Evolutionary conservation across 2,329 filamentous ascomycete species (phyloP), one percentile per base, ranked within the genome.

Genomic region (Sarocladiaceae sp.): DNA sequence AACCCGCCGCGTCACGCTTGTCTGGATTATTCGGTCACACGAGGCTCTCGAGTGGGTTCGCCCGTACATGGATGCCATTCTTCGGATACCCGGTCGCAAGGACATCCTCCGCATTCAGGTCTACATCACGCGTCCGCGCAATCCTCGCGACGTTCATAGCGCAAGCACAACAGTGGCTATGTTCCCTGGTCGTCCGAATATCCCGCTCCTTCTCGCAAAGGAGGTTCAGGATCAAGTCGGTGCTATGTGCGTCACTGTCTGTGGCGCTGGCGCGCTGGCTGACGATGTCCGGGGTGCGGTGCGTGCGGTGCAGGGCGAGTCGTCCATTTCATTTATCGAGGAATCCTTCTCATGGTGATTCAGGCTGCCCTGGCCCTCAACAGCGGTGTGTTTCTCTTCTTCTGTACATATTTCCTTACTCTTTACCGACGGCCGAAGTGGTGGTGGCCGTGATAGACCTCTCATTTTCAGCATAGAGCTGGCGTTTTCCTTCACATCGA

Each of bases 21-120:
- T 97, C 55, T 97, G 94, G 94, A 86, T 96, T 63, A 88, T 97
- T 57, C 90, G 94, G 56, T 90, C 91, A 52, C 87, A 88, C 33
- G 87, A 96, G 62, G 86, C 93, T 53, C 80, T 97, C 7, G 90
- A 96, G 67, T 97, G 94, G 93, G 88, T 96, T 54, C 83, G 90
- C 7, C 89, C 90, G 4, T 97, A 89, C 86, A 86, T 87, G 80
- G 81, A 87, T 58, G 70, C 75, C 52, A 71, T 97, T 51, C 77
- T 97, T 28, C 79, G 80, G 52, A 86, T 97, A 78, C 87, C 90
- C 12, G 81, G 84, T 59, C 86, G 92, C 51, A 83, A 88, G 54
- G 90, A 96, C 48, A 78, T 96, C 26, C 79, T 99, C 40, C 86
- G 84, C 59, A 88, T 97, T 61, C 83, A 93, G 60, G 81, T 97